Evolutionary conservation across 2,329 filamentous ascomycete species (phyloP), one percentile per base, ranked within the genome.

Genomic region (Westerdykella sp.): DNA sequence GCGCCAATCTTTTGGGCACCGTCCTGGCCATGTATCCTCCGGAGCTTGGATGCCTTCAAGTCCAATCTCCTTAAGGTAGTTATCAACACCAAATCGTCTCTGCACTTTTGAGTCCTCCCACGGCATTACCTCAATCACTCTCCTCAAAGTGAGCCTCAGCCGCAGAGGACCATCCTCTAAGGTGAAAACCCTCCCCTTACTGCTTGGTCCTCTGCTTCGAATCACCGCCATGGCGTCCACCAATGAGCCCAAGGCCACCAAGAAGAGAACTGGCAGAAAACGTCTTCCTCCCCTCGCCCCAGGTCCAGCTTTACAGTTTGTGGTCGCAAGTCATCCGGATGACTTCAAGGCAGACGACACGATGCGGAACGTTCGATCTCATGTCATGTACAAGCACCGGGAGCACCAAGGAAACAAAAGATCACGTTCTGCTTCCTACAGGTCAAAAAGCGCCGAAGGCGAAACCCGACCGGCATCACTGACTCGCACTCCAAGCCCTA

Each of bases 341-440:
- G 50, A 64, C 15, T 66, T 66, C 48, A 59, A 50, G 40, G 54
- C 48, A 31, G 56, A 53, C 3, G 35, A 51, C 13, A 63, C 56
- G 9, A 63, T 66, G 61, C 55, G 62, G 37, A 51, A 64, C 41
- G 49, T 66, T 35, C 58, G 62, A 5, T 66, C 62, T 12, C 62
- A 66, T 41, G 62, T 66, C 42, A 66, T 66, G 62, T 64, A 66
- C 41, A 60, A 61, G 22, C 61, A 66, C 46, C 55, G 59, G 32
- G 59, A 55, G 12, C 49, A 51, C 21, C 42, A 41, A 37, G 49
- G 39, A 37, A 39, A 35, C n/a, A 18, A 28, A 34, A 22, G 13
- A 35, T 34, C 28, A 13, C 21, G 11, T 21, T 59, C 59, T 14
- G 51, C 58, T 18, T 37, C 36, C 11, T 49, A 48, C 1, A 48